These are phyloP conservation scores for Chytridiales sp. DNA, from an alignment of 371 early-diverging fungal genomes.

Conservation along the genomic window DNA sequence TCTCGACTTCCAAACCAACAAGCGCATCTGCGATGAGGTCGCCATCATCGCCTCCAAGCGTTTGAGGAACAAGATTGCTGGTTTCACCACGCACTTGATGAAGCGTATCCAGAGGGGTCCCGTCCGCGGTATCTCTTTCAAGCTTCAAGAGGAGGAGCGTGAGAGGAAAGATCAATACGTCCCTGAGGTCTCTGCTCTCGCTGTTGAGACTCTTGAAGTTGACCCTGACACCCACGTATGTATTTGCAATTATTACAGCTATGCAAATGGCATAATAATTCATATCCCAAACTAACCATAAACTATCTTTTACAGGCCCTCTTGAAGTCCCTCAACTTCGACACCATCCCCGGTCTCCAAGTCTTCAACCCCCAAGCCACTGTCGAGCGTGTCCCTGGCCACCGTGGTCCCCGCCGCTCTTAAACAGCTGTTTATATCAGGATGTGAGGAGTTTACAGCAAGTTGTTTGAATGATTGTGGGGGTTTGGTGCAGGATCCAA, in stretches of 20 bases:
- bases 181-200: conserved; percentile 98
- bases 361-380: conserved; percentile 37
- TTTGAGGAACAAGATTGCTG: conserved; percentile 99
- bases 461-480: too few relatives aligned
- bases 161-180: conserved; percentile 99
- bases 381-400: conserved; percentile 32
- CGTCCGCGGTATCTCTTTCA: conserved; percentile 99
- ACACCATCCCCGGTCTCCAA: conserved; percentile 50
- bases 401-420: conserved; percentile 31
- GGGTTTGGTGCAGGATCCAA: too few relatives aligned
- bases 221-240: conserved; percentile 85
- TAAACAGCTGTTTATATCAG: too few relatives aligned
- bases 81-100: conserved; percentile 99
- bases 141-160: conserved; percentile 93
- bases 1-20: conserved; percentile 99
- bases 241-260: too few relatives aligned
- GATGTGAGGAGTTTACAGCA: too few relatives aligned
- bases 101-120: conserved; percentile 99
- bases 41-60: conserved; percentile 99
- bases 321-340: conserved; percentile 94
- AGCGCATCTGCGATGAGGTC: conserved; percentile 97
- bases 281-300: too few relatives aligned
- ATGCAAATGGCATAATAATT: too few relatives aligned
- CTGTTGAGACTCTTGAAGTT: conserved; percentile 90
- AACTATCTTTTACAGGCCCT: conserved; percentile 67